phyloP scores from a whole-genome alignment of 257 asterid species.

The Forsythia viridissima region DNA sequence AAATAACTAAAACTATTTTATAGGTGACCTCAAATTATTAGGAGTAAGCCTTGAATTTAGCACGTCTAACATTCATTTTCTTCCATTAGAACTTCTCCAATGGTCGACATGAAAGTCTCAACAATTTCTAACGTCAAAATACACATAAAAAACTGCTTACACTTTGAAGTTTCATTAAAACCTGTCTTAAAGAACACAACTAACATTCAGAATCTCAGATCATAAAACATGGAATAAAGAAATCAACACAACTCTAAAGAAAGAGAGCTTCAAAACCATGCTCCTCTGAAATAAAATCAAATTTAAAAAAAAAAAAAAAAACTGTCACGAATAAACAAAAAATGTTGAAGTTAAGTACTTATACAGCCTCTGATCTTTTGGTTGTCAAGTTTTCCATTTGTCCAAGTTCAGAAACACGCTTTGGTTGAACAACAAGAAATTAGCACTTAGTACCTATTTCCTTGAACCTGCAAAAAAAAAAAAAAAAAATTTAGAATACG shows the following conservation, averaged over 20 bases:
- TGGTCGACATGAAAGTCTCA: too few species aligned
- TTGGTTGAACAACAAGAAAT: conserved; percentile 6
- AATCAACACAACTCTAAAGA: conserved; percentile 19
- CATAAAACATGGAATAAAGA: not conserved
- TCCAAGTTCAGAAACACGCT: not conserved
- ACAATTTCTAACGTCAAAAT: not conserved
- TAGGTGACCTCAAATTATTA: not conserved
- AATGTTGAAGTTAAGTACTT: not conserved
- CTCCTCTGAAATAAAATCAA: conserved; percentile 20
- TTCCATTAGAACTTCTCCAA: not conserved
- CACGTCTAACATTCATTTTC: too few species aligned
- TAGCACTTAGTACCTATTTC: conserved; percentile 41
- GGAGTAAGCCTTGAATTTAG: not conserved
- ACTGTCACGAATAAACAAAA: conserved; percentile 1
- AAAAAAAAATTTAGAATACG: not conserved
- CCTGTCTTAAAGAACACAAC: conserved; percentile 17
- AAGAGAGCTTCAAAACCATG: conserved; percentile 26
- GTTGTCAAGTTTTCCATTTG: not conserved
- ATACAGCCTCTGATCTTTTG: not conserved
- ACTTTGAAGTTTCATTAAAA: conserved; percentile 6
- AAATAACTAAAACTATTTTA: too few species aligned
- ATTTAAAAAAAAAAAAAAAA: not conserved
- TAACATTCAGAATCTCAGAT: not conserved
- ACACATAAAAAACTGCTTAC: conserved; percentile 26
- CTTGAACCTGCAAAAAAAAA: conserved; percentile 52